These are phyloP conservation scores for Sungouiozyma intestinalis DNA, from an alignment of 805 yeast species.

Conservation along the genomic window DNA sequence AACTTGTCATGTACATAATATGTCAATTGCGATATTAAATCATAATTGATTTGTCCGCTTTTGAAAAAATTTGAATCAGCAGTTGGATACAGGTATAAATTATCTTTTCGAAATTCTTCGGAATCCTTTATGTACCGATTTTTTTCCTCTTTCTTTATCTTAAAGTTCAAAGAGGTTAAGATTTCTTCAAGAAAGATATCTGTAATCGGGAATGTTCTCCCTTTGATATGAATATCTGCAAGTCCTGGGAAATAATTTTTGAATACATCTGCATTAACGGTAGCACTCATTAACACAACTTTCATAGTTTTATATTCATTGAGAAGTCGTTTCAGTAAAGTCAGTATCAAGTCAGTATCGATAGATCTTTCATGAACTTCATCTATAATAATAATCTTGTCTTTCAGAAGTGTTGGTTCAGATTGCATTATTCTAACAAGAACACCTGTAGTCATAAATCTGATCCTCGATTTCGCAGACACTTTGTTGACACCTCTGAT, in stretches of 20 bases:
- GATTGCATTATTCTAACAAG: slow-evolving; percentile 71
- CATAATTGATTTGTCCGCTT: slow-evolving; percentile 63
- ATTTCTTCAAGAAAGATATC: slow-evolving; percentile 67
- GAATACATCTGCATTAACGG: slow-evolving; percentile 66
- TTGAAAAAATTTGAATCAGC: slow-evolving; percentile 59
- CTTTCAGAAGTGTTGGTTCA: slow-evolving; percentile 35
- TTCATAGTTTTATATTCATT: slow-evolving; percentile 40
- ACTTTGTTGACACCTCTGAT: slow-evolving; percentile 85
- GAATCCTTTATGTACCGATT: slow-evolving; percentile 15
- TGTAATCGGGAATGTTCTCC: slow-evolving; percentile 85
- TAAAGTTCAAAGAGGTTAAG: slow-evolving; percentile 46
- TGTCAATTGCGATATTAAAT: slow-evolving; percentile 52
- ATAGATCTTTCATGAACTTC: slow-evolving; percentile 96
- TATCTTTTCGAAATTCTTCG: slow-evolving; percentile 2
- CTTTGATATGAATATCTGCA: slow-evolving; percentile 75
- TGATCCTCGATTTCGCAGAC: slow-evolving; percentile 49
- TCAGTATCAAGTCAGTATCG: slow-evolving; percentile 77
- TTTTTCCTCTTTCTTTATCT: slow-evolving; percentile 29
- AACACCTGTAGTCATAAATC: slow-evolving; percentile 90
- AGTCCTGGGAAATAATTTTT: slow-evolving; percentile 49
- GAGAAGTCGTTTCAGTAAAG: slow-evolving; percentile 57
- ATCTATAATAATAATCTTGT: slow-evolving; percentile 68
- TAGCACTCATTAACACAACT: slow-evolving; percentile 86
- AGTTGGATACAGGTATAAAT: slow-evolving; percentile 37
- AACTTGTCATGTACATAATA: slow-evolving; percentile 42